Conservation (phyloP, 345 rosid genomes). For the Viola odorata region DNA sequence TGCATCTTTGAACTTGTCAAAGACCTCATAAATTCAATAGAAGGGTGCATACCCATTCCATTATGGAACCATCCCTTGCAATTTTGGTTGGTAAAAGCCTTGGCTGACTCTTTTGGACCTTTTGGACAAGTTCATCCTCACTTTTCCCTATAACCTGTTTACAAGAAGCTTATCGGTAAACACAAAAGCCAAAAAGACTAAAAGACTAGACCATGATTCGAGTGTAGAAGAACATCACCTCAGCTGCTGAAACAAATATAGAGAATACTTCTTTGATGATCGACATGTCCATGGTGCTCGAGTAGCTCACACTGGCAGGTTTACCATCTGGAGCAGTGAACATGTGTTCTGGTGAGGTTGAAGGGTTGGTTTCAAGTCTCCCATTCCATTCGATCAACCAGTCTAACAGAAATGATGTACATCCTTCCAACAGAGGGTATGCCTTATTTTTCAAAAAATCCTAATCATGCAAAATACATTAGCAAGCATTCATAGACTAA, state of each 20-base stretch:
- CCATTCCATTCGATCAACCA: constrained; percentile 83
- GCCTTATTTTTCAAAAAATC: constrained; percentile 72
- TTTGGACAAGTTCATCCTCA: constrained; percentile 46
- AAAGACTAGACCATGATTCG: background rate
- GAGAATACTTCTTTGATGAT: constrained; percentile 75
- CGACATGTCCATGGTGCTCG: constrained; percentile 92
- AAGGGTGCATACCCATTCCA: constrained; percentile 73
- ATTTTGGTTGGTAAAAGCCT: constrained; percentile 67
- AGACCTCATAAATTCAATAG: constrained; percentile 1
- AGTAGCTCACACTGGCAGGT: constrained; percentile 84
- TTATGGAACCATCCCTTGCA: constrained; percentile 76
- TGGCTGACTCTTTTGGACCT: constrained; percentile 51
- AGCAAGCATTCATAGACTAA: background rate
- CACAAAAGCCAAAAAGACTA: background rate
- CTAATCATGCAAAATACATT: constrained; percentile 28
- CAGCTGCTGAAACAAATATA: constrained; percentile 62
- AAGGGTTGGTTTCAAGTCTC: constrained; percentile 83
- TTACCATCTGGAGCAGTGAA: constrained; percentile 75
- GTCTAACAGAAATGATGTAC: constrained; percentile 65
- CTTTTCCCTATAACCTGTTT: constrained; percentile 56
- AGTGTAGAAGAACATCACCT: constrained; percentile 38
- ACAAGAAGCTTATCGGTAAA: background rate
- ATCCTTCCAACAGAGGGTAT: constrained; percentile 84
- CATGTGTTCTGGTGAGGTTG: constrained; percentile 92
- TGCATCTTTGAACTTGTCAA: background rate